Base-by-base conservation (phyloP, 345 rosid genomes). In the Geranium brycei region DNA sequence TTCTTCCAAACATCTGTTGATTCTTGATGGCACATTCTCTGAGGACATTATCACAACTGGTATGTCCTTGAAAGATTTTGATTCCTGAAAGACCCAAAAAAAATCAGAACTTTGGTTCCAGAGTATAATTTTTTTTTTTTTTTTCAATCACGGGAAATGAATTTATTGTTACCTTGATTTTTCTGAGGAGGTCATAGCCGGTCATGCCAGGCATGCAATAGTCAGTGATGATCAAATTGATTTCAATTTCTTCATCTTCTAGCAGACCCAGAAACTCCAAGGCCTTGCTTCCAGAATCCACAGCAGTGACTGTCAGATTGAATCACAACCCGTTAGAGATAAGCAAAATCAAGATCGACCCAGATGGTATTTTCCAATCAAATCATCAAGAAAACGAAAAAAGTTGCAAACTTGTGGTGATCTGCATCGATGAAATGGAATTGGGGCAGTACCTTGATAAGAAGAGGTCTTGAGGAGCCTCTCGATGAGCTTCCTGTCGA, bases 1-100 rank as follows among this genome's bases (percentile, higher is more conserved):
- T 69, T 58, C 84, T 64, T 82, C 86, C 70, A 84, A 59, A 70
- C 89, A 84, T 80, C 86, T 81, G 78, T 62, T 76, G 51, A 82
- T 79, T 78, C 90, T 81, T 5, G 95, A 81, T 57, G 95, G 91
- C 65, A 84, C 83, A 61, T 90, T 85, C 75, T 90, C 97, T 31
- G 97, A 90, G 14, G 97, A 90, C 97, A 90, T 85, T 15, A 90
- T 75, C 31, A 87, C 97, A 3, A 90, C 97, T 19, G 97, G 95
- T 64, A 85, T 81, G 66, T 82, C 81, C 77, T 82, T 90, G 53
- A 47, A 47, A 47, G 53, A 47, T 47, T 47, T 47, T 11, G 53
- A 47, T 47, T 70, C 78, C 83, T 19, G 81, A 67, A 62, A 87
- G 84, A 76, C 80, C 80, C 89, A 0, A 35, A 47, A 17, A 13